Evolutionary conservation across 495 filamentous ascomycete species (phyloP), one percentile per base, ranked within the genome.

Genomic region (Talaromyces trachyspermus): DNA sequence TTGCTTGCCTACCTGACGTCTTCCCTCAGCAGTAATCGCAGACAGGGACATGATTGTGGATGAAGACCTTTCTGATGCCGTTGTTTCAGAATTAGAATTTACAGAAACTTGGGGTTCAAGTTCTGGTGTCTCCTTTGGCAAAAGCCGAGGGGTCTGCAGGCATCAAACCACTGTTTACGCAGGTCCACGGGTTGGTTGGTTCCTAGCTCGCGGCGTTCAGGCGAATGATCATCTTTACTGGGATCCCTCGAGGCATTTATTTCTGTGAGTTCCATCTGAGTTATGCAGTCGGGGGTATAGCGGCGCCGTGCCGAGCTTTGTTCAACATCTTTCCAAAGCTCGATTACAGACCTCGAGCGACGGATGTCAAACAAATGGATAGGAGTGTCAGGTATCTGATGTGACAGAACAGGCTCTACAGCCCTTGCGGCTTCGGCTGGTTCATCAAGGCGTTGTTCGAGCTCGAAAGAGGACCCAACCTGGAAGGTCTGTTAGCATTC

Each of bases 401-500:
- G 48, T 43, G 52, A 14, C 22, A 32, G 40, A 32, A 19, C 5
- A 5, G 43, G 23, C 33, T 26, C 36, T 18, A 22, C 15, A 23
- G 42, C 19, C 30, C 27, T 12, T 27, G 27, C 22, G 27, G 29
- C 23, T 8, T 48, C 55, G 37, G 61, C 18, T 32, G 70, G 63
- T 43, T 77, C 74, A n/a, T 73, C 67, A 8, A 77, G 62, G 19
- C 71, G 68, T 40, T 77, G 68, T 19, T 59, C 62, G 25, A 77
- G 69, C 48, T 77, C 74, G 23, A 71, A 59, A 37, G 71, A 69
- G 8, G 72, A 76, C 20, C 73, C 73, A 49, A 76, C 65, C 73
- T 76, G 52, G 20, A 14, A 8, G 8, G 6, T 11, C 17, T 17
- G 26, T 49, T 5, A 40, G 25, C 9, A n/a, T 30, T 62, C 53